Base-by-base conservation (phyloP, 2,329 filamentous ascomycete genomes). In the Claviceps sp. region DNA sequence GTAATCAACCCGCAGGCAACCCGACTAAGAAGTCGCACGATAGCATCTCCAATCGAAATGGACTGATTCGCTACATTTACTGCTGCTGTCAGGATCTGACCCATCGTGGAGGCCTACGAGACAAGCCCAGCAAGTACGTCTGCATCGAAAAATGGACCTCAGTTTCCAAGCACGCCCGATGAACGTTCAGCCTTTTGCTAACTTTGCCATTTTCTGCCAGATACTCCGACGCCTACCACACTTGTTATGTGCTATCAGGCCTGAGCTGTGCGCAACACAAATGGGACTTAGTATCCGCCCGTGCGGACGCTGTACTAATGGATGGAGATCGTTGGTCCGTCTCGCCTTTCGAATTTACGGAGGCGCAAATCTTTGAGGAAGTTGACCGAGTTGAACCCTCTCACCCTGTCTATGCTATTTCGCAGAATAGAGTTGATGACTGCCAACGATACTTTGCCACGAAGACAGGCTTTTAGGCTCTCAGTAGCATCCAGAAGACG, bases 91-190 rank as follows among this genome's bases (percentile, higher is more conserved):
- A 97, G 62, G 84, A 86, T 54, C 73, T 78, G 61, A 71, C 74
- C 46, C 77, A 70, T 63, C 76, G 79, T 55, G 91, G 91, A 51
- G 93, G 93, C 1, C 73, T 98, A 67, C 79, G 90, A 62, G 93
- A 98, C 69, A 98, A 98, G 70, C 93, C 93, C 14, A 84, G 85
- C 66, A 89, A 89, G 82, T 89, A 75, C 70, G 85, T 11, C 52
- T 52, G 47, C 41, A 13, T 9, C 26, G 43, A 16, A 20, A 9
- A 20, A 26, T 11, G 22, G 11, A 16, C 13, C 16, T 41, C 16
- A 5, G 40, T 20, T 18, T 5, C 11, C 9, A 41, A 22, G 38
- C 18, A 34, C 8, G 26, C 14, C n/a, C 20, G 16, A 18, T n/a
- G 24, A 18, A 11, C 30, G 30, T 26, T 4, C 4, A 37, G 9